Evolutionary conservation across 345 rosid species (phyloP).

Genomic region (Brassica napus): DNA sequence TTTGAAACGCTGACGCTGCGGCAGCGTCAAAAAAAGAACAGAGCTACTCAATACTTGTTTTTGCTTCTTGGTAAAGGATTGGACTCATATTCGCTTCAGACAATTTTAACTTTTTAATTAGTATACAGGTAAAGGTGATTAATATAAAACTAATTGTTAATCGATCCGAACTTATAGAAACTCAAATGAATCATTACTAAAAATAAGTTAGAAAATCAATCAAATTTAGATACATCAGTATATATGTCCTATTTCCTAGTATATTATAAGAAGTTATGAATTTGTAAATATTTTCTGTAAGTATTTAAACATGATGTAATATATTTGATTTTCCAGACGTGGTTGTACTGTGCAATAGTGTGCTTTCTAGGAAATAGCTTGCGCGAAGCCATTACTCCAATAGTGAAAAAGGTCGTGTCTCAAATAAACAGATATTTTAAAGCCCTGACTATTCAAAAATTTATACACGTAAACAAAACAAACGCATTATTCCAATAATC

Average conservation of each 20-base stretch:
- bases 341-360: neutral
- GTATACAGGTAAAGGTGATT: neutral
- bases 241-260: neutral
- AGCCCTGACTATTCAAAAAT: neutral
- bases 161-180: neutral
- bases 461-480: constrained; percentile 10
- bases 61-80: neutral
- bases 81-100: neutral
- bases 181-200: neutral
- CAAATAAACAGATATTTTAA: neutral
- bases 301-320: neutral
- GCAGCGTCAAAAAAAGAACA: neutral
- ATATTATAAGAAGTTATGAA: neutral
- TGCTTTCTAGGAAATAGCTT: neutral
- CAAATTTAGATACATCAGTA: neutral
- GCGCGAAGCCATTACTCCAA: neutral
- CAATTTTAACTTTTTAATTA: neutral
- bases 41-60: neutral
- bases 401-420: neutral
- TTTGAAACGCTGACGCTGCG: neutral
- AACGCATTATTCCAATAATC: neutral
- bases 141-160: neutral
- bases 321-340: neutral
- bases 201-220: neutral
- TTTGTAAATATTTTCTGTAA: neutral